Evolutionary conservation across 768 basidiomycete genomes (phyloP).

Genomic region (Trametes cingulata): DNA sequence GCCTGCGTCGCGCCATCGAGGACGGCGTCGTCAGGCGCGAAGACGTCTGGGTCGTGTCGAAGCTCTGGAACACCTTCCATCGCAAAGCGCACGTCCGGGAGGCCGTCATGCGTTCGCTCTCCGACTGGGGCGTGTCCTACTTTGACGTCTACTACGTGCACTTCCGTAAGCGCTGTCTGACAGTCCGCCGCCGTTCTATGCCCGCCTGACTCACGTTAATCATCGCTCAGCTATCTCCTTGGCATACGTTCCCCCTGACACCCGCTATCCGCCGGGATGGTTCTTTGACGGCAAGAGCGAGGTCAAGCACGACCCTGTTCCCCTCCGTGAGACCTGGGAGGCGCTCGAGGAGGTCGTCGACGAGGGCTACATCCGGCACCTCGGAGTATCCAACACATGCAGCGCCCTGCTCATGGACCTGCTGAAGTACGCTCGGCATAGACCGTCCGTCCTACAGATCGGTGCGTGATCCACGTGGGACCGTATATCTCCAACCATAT

Average conservation of each 20-base stretch:
- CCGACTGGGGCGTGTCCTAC: constrained; percentile 42
- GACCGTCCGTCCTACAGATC: constrained; percentile 42
- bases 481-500: neutral
- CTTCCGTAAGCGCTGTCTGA: constrained; percentile 23
- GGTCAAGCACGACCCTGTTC: constrained; percentile 33
- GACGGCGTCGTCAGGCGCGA: constrained; percentile 44
- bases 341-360: constrained; percentile 43
- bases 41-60: constrained; percentile 36
- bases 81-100: constrained; percentile 36
- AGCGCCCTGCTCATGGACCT: constrained; percentile 38
- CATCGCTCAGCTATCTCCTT: constrained; percentile 39
- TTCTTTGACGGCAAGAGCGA: constrained; percentile 37
- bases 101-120: constrained; percentile 36
- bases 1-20: constrained; percentile 36
- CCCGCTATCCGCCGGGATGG: constrained; percentile 45
- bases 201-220: neutral
- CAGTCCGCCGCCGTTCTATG: too few relatives aligned
- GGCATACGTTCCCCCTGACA: constrained; percentile 38
- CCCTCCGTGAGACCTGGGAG: constrained; percentile 42
- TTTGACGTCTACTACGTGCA: constrained; percentile 33
- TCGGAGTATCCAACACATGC: constrained; percentile 42
- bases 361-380: constrained; percentile 39
- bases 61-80: constrained; percentile 46
- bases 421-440: constrained; percentile 39
- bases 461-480: constrained; percentile 13